Evolutionary conservation across 2,329 filamentous ascomycete species (phyloP).

Genomic region (Epichloe scottii): DNA sequence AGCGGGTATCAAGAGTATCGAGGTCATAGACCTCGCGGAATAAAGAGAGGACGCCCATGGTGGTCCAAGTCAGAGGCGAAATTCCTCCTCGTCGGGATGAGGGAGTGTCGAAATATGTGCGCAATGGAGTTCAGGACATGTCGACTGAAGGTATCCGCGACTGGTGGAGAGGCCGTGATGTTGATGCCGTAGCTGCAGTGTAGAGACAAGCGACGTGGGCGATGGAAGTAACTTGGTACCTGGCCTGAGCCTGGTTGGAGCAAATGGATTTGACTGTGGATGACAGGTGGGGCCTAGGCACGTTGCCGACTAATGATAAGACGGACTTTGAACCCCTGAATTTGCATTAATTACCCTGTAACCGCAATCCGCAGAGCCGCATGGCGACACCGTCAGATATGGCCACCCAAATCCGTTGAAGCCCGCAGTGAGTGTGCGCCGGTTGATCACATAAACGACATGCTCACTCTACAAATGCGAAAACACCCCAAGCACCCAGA

Average conservation of each 20-base stretch:
- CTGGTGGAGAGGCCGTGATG: background rate
- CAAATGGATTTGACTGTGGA: no score
- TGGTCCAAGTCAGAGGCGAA: slow-evolving; percentile 4
- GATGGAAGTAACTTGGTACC: background rate
- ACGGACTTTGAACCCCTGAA: background rate
- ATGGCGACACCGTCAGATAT: background rate
- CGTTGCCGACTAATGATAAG: background rate
- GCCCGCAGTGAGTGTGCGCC: no score
- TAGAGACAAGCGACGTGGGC: background rate
- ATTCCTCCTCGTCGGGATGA: background rate
- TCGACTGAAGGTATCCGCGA: background rate
- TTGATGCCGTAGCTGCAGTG: background rate
- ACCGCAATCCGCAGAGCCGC: no score
- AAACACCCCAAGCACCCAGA: no score
- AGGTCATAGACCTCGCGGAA: slow-evolving; percentile 47
- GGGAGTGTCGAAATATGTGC: background rate
- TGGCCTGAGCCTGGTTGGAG: no score
- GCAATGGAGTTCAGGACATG: background rate
- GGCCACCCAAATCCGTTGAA: background rate
- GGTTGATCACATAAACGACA: no score
- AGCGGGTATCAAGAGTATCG: slow-evolving; percentile 47
- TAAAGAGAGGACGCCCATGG: slow-evolving; percentile 32
- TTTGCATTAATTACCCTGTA: no score
- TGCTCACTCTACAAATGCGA: no score
- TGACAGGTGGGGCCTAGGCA: background rate